Evolutionary conservation across 2,329 filamentous ascomycete genomes (phyloP).

Genomic region (Aureobasidium sp.): DNA sequence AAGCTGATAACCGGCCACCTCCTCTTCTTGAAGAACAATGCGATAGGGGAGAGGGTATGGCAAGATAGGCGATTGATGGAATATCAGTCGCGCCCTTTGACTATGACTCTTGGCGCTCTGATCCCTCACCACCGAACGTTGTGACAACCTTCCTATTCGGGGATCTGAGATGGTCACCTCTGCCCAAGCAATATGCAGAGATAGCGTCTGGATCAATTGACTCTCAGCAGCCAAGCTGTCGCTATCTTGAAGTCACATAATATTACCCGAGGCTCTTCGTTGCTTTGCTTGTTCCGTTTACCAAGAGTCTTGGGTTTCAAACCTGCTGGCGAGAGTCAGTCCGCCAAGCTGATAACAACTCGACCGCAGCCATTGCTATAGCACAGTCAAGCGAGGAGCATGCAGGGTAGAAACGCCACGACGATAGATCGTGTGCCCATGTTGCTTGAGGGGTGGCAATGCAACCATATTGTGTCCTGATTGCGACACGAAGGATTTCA

Average conservation of each 20-base stretch:
- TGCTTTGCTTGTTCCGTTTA: constrained; percentile 2
- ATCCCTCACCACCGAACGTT: not conserved
- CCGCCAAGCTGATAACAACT: not conserved
- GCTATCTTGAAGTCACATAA: not conserved
- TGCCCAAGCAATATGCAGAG: not conserved
- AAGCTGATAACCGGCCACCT: not conserved
- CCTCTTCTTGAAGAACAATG: not conserved
- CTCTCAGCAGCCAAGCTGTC: not conserved
- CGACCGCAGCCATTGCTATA: not conserved
- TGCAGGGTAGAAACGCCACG: not conserved
- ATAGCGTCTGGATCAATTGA: not conserved
- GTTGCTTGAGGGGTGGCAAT: not conserved
- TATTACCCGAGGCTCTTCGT: not conserved
- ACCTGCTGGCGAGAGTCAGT: not conserved
- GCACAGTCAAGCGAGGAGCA: not conserved
- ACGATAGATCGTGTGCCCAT: not conserved
- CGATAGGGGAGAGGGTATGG: not conserved
- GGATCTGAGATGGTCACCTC: not conserved
- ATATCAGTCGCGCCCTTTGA: too few relatives aligned
- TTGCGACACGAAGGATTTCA: not conserved
- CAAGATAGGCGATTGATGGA: not conserved
- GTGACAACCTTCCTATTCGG: constrained; percentile 1
- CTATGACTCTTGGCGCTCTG: not conserved
- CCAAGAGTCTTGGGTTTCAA: not conserved
- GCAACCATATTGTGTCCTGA: not conserved